A percentile compares a stretch with the other conserved stretches of the same genome.
phyloP scores from a whole-genome alignment of 73 alveolate species.

The Paramecium sonneborni region DNA sequence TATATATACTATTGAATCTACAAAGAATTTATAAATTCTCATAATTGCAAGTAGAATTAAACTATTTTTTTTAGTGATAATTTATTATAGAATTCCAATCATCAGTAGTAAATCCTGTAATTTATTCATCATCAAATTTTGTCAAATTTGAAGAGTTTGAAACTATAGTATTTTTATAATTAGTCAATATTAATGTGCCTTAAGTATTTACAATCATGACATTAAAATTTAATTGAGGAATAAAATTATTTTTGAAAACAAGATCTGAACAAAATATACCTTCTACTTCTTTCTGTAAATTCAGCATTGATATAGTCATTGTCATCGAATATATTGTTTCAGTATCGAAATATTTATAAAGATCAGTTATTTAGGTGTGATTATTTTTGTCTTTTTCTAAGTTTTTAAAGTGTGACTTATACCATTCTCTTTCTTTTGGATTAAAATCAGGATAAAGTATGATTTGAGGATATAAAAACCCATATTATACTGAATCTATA shows the following conservation, averaged over 20 bases:
- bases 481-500: neutral
- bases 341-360: neutral
- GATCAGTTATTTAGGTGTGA: neutral
- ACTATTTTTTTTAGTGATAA: neutral
- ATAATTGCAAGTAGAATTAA: neutral
- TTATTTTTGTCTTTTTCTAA: neutral
- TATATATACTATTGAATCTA: neutral
- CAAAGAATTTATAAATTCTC: neutral
- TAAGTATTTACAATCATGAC: neutral
- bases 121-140: neutral
- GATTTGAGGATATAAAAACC: neutral
- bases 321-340: neutral
- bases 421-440: neutral
- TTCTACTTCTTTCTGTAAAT: neutral
- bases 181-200: slow-evolving; percentile 4
- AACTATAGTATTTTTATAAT: neutral
- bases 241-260: neutral
- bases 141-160: neutral
- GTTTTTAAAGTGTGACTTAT: neutral
- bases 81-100: neutral
- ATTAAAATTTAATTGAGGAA: neutral
- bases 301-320: neutral
- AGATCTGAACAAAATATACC: neutral
- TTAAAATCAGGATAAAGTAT: neutral
- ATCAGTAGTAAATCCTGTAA: neutral